Evolutionary conservation across 495 filamentous ascomycete species (phyloP).

Genomic region (Glonium stellatum): DNA sequence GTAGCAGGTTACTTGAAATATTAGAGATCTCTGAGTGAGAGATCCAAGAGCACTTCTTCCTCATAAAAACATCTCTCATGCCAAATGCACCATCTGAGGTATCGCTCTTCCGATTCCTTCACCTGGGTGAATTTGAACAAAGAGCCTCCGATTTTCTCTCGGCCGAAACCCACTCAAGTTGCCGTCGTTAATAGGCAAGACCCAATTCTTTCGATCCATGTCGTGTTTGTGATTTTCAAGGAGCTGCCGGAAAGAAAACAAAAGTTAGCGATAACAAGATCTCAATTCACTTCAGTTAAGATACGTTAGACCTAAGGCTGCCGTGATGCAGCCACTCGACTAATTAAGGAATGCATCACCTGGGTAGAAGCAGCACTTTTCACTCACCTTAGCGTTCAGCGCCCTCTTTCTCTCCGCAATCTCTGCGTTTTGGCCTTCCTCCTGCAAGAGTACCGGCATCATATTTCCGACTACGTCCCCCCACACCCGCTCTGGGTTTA

Average conservation of each 20-base stretch:
- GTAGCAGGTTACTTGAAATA: no score
- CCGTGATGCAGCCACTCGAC: neutral
- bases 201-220: no score
- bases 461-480: constrained; percentile 5
- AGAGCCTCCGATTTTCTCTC: no score
- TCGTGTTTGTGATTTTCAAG: no score
- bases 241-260: no score
- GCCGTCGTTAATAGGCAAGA: no score
- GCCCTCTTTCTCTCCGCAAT: constrained; percentile 10
- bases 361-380: neutral
- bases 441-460: constrained; percentile 8
- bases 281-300: no score
- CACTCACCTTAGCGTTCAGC: constrained; percentile 16
- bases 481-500: constrained; percentile 4
- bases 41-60: no score
- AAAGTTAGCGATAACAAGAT: no score
- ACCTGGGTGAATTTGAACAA: no score
- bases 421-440: constrained; percentile 5
- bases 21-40: no score
- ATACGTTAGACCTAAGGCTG: neutral
- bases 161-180: no score
- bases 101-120: neutral
- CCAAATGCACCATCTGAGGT: neutral
- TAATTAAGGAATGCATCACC: neutral
- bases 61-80: neutral